Conservation (phyloP, 495 filamentous ascomycete genomes). For the Rhizodiscina lignyota region DNA sequence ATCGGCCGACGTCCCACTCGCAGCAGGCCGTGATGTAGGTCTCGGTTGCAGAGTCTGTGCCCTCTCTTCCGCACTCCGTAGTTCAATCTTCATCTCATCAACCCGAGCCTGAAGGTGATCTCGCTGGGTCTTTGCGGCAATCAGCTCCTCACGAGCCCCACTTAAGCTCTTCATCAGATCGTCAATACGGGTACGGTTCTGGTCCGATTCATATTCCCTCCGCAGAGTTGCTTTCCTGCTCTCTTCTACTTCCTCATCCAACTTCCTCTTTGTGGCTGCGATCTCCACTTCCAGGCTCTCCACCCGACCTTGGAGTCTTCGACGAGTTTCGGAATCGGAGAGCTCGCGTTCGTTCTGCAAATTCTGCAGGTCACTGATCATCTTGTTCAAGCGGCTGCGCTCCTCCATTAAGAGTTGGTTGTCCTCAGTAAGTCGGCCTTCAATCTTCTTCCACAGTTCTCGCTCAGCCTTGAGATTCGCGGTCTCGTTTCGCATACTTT, state of each 20-base stretch:
- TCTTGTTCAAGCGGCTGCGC: conserved; percentile 56
- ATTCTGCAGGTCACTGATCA: conserved; percentile 66
- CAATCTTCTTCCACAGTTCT: conserved; percentile 77
- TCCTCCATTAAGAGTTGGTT: conserved; percentile 75
- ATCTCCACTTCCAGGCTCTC: conserved; percentile 69
- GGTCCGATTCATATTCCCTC: conserved; percentile 75
- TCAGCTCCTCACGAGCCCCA: conserved; percentile 64
- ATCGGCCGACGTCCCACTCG: conserved; percentile 13
- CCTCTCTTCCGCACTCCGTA: conserved; percentile 76
- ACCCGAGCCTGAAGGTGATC: conserved; percentile 79
- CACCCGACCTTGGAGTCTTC: conserved; percentile 56
- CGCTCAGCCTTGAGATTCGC: conserved; percentile 90
- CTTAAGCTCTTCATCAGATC: conserved; percentile 68
- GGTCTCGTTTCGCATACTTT: conserved; percentile 79
- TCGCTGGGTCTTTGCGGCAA: conserved; percentile 63
- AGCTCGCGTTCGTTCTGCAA: conserved; percentile 83
- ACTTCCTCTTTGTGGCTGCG: conserved; percentile 59
- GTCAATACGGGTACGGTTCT: conserved; percentile 75
- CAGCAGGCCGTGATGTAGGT: conserved; percentile 37
- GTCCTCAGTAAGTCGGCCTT: conserved; percentile 71
- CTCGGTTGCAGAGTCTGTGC: conserved; percentile 59
- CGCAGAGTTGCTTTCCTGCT: conserved; percentile 59
- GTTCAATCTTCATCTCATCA: conserved; percentile 73
- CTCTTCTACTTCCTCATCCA: conserved; percentile 71
- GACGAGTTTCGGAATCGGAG: conserved; percentile 60